A percentile compares a stretch with the other conserved stretches of the same genome.
Conservation (phyloP, 768 basidiomycete genomes). For the Tylopilus felleus region DNA sequence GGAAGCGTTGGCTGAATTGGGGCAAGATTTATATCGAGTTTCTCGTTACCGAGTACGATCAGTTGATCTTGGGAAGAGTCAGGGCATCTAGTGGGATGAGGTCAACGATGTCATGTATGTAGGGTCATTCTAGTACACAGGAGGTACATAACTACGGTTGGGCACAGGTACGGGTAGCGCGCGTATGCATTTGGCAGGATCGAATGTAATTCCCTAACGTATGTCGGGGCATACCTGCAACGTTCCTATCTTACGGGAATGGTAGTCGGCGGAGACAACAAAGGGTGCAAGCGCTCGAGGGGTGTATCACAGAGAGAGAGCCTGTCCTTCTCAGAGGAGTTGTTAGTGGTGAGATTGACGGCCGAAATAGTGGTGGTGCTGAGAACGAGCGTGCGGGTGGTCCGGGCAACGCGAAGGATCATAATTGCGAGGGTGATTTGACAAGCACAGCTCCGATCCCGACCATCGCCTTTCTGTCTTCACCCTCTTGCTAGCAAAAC, state of each 20-base stretch:
- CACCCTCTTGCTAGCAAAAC: not conserved
- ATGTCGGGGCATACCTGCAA: too few species aligned
- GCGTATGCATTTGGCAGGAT: not conserved
- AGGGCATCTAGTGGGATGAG: not conserved
- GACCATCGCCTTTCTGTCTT: not conserved
- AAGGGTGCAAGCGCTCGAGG: not conserved
- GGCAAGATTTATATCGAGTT: not conserved
- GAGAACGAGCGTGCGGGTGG: not conserved
- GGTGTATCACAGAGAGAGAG: not conserved
- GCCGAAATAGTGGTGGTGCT: not conserved
- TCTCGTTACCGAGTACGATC: conserved; percentile 2
- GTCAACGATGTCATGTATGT: not conserved
- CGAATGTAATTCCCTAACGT: not conserved
- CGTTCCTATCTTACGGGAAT: not conserved
- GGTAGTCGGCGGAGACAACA: not conserved
- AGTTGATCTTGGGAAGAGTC: conserved; percentile 7
- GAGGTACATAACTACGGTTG: too few species aligned
- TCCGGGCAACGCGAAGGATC: conserved; percentile 1
- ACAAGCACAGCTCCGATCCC: conserved; percentile 4
- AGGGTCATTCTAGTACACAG: not conserved
- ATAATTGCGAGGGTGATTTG: not conserved
- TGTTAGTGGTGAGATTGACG: conserved; percentile 3
- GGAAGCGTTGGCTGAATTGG: not conserved
- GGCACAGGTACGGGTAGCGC: not conserved
- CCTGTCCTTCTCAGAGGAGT: not conserved